Percentiles rank a stretch among this genome's conserved stretches.
phyloP scores from a whole-genome alignment of 225 moss, liverwort and hornwort genomes.

The Marchantia paleacea region DNA sequence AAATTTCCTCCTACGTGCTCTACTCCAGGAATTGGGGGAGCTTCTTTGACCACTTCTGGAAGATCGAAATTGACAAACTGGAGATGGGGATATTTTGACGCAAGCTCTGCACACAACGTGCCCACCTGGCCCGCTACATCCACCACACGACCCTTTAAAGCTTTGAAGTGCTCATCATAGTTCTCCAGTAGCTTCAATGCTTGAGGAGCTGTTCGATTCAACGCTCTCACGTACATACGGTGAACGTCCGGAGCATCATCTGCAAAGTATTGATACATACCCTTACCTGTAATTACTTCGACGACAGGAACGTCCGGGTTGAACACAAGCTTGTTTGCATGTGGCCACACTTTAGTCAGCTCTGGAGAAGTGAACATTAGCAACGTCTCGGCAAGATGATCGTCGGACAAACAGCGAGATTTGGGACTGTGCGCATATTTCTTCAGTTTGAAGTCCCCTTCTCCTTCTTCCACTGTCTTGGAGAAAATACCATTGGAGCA shows the following conservation, averaged over 20 bases:
- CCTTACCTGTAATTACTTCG: conserved; percentile 23
- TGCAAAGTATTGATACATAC: conserved; percentile 7
- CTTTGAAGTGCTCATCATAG: conserved; percentile 24
- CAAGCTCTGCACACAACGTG: too few relatives aligned
- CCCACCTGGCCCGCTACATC: too few relatives aligned
- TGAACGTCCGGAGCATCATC: conserved; percentile 29
- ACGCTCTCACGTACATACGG: background rate
- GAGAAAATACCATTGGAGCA: conserved; percentile 20
- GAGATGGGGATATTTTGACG: too few relatives aligned
- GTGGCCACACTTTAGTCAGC: background rate
- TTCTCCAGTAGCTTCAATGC: background rate
- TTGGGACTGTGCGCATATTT: conserved; percentile 29
- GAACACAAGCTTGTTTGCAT: conserved; percentile 24
- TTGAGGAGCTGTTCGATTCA: background rate
- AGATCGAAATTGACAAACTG: too few relatives aligned
- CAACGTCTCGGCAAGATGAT: background rate
- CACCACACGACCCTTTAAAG: too few relatives aligned
- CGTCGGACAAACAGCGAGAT: conserved; percentile 1
- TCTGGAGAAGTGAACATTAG: conserved; percentile 25
- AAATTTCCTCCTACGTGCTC: too few relatives aligned
- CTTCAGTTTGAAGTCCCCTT: conserved; percentile 3
- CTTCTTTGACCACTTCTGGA: too few relatives aligned
- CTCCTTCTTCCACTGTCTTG: background rate
- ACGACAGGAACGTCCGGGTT: conserved; percentile 1
- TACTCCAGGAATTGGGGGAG: too few relatives aligned